Percentiles rank a stretch among this genome's conserved stretches.
These are phyloP conservation scores for Sporothrix pallida DNA, from an alignment of 2,329 filamentous ascomycete species.

Conservation along the genomic window DNA sequence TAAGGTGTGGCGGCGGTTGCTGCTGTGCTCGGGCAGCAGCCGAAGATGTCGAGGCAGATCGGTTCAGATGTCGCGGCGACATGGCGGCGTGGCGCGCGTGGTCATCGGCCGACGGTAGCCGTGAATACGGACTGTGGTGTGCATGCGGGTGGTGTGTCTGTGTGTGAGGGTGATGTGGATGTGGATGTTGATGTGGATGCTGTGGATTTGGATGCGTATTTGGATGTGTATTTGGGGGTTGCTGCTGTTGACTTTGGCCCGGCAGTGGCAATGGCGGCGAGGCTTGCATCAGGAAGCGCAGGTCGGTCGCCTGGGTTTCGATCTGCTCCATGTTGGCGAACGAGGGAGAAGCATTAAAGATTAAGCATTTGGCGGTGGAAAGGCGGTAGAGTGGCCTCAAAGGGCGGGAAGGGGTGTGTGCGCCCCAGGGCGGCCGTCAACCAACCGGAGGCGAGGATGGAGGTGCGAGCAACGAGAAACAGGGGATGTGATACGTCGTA, in stretches of 20 bases:
- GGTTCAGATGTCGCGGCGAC: conserved; percentile 41
- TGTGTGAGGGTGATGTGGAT: not conserved
- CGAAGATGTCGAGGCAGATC: not conserved
- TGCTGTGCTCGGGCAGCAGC: not conserved
- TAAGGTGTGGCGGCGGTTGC: not conserved
- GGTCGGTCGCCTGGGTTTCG: conserved; percentile 60
- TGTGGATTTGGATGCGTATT: conserved; percentile 23
- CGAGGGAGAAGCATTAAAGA: conserved; percentile 41
- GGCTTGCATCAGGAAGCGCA: conserved; percentile 56
- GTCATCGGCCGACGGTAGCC: conserved; percentile 22
- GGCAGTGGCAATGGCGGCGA: conserved; percentile 20
- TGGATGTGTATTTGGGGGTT: not conserved
- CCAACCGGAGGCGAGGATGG: not conserved
- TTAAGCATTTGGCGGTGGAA: conserved; percentile 17
- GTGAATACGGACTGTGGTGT: conserved; percentile 23
- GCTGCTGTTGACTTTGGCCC: conserved; percentile 32
- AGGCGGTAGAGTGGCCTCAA: not conserved
- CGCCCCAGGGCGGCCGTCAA: not conserved
- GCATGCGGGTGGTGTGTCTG: conserved; percentile 17
- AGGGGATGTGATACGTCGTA: not conserved
- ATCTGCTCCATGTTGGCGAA: conserved; percentile 57
- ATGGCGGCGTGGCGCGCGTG: conserved; percentile 33
- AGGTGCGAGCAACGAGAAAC: no score
- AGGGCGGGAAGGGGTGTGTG: not conserved
- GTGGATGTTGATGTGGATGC: conserved; percentile 27